Evolutionary conservation across 352 stramenopile genomes (phyloP).

Genomic region (Pythium chondricola): DNA sequence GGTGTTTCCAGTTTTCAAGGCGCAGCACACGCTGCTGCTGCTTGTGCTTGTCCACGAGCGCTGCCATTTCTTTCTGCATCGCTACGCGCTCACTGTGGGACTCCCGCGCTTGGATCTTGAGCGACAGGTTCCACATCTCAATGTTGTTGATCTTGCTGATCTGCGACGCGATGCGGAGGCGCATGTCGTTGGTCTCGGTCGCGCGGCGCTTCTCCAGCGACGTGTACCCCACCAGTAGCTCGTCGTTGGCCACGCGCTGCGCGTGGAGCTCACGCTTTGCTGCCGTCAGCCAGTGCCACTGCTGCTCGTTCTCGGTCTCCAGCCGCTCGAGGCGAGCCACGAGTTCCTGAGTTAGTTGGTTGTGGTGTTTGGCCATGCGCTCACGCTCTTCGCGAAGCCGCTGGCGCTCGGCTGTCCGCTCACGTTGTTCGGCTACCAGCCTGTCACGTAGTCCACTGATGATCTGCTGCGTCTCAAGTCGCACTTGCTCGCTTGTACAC

Average conservation of each 20-base stretch:
- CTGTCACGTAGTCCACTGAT: conserved; percentile 33
- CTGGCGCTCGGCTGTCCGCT: conserved; percentile 26
- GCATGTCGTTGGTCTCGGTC: conserved; percentile 74
- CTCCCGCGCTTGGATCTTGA: conserved; percentile 67
- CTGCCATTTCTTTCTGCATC: conserved; percentile 35
- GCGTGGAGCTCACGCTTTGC: conserved; percentile 55
- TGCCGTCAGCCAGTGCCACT: conserved; percentile 66
- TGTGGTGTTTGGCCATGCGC: conserved; percentile 40
- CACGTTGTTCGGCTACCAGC: conserved; percentile 24
- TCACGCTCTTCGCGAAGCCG: conserved; percentile 28
- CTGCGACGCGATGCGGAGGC: conserved; percentile 59
- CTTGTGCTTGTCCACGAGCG: conserved; percentile 45
- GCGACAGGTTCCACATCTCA: conserved; percentile 77
- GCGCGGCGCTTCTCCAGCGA: conserved; percentile 68
- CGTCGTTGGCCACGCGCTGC: conserved; percentile 63
- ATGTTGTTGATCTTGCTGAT: conserved; percentile 67
- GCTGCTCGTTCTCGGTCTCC: conserved; percentile 31
- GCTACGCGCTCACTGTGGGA: conserved; percentile 41
- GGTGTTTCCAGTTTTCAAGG: conserved; percentile 68
- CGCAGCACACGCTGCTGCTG: conserved; percentile 55
- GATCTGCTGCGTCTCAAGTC: conserved; percentile 35
- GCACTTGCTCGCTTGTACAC: conserved; percentile 37
- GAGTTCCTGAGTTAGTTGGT: conserved; percentile 29
- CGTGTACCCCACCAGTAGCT: conserved; percentile 52
- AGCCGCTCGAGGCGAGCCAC: conserved; percentile 27